Evolutionary conservation across 2,329 filamentous ascomycete genomes (phyloP).

Genomic region (Colletotrichum sidae): DNA sequence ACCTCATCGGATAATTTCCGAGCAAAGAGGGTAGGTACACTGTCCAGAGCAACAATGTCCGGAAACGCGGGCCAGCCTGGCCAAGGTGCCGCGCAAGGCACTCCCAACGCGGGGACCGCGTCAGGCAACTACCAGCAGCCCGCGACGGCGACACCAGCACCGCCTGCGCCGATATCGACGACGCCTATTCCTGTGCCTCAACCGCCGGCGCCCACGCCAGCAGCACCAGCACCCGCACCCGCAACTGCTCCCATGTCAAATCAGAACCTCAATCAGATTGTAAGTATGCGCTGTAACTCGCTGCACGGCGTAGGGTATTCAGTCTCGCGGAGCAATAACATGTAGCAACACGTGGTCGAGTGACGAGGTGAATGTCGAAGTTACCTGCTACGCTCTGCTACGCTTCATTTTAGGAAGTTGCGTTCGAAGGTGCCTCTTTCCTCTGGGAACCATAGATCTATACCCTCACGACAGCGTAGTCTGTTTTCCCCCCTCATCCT

Average conservation of each 20-base stretch:
- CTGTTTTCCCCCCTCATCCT: too few species aligned
- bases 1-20: too few species aligned
- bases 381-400: too few species aligned
- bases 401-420: too few species aligned
- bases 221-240: constrained; percentile 39
- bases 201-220: constrained; percentile 34
- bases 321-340: too few species aligned
- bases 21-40: too few species aligned
- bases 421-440: too few species aligned
- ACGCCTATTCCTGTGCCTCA: constrained; percentile 38
- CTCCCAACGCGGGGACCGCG: constrained; percentile 19
- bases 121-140: constrained; percentile 28
- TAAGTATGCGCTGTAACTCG: constrained; percentile 61
- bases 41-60: constrained; percentile 18
- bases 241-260: constrained; percentile 71
- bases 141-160: constrained; percentile 21
- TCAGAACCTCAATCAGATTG: constrained; percentile 95
- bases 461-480: too few species aligned
- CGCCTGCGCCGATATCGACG: constrained; percentile 43
- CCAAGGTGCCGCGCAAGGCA: constrained; percentile 20
- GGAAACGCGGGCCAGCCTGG: constrained; percentile 29
- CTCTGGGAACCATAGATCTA: too few species aligned
- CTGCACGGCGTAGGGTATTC: too few species aligned
- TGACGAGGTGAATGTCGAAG: too few species aligned
- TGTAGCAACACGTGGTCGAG: too few species aligned